phyloP scores from a whole-genome alignment of 345 rosid genomes.

The Psidium guajava region DNA sequence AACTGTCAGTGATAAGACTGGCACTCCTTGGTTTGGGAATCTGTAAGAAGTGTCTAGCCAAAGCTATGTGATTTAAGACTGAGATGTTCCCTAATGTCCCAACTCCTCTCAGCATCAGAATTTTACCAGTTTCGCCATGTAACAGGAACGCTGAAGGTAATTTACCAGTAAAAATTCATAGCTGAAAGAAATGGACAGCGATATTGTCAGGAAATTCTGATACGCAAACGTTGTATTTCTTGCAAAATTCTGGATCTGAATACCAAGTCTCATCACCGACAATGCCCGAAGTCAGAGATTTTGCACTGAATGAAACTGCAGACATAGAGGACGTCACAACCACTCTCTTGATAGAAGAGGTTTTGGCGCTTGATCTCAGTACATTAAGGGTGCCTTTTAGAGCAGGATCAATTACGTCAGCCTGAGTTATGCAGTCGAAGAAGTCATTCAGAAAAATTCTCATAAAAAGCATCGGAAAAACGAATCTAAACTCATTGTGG shows the following conservation, averaged over 20 bases:
- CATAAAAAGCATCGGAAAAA: not conserved
- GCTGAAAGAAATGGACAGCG: not conserved
- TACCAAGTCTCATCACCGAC: conserved; percentile 40
- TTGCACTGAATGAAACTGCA: conserved; percentile 19
- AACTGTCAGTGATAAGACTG: not conserved
- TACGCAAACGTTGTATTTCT: conserved; percentile 7
- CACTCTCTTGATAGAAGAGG: conserved; percentile 34
- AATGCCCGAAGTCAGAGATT: conserved; percentile 7
- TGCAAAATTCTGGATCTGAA: conserved; percentile 22
- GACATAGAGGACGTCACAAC: conserved; percentile 36
- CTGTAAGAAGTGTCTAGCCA: not conserved
- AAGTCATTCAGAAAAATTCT: not conserved
- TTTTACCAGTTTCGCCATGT: not conserved
- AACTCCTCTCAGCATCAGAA: not conserved
- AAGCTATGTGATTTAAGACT: not conserved
- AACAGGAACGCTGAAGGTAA: not conserved
- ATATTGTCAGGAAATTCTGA: not conserved
- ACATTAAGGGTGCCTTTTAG: conserved; percentile 43
- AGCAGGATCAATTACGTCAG: conserved; percentile 33
- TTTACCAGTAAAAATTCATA: not conserved
- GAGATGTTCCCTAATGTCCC: not conserved
- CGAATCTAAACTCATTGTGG: not conserved
- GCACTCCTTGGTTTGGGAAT: not conserved
- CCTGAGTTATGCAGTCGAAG: not conserved
- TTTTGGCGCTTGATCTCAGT: conserved; percentile 27